phyloP scores from a whole-genome alignment of 2,329 filamentous ascomycete species.

The Sporothrix brunneoviolacea region DNA sequence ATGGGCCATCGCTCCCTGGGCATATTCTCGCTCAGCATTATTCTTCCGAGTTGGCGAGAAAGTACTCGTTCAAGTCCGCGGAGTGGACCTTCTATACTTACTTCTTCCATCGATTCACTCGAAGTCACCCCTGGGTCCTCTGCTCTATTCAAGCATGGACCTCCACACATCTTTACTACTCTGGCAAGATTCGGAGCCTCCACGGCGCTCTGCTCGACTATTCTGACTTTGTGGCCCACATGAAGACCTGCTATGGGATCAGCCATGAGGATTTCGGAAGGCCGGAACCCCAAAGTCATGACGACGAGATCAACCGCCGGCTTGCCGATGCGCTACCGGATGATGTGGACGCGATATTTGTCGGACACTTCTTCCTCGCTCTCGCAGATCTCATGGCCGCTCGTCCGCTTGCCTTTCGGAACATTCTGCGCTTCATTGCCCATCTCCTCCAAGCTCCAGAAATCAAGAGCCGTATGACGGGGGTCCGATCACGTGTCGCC shows the following conservation, averaged over 20 bases:
- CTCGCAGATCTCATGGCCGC: slow-evolving; percentile 1
- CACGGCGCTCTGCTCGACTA: not conserved
- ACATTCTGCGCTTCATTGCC: not conserved
- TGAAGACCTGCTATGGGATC: not conserved
- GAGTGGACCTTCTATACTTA: slow-evolving; percentile 8
- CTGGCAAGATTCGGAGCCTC: not conserved
- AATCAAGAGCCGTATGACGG: not conserved
- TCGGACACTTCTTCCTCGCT: slow-evolving; percentile 3
- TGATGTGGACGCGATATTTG: slow-evolving; percentile 2
- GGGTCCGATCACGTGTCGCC: not conserved
- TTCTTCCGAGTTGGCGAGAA: not conserved
- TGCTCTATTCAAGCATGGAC: slow-evolving; percentile 5
- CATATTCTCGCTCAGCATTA: slow-evolving; percentile 4
- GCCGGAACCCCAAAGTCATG: not conserved
- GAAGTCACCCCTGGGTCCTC: not conserved
- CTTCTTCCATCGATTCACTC: slow-evolving; percentile 4
- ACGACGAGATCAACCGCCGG: not conserved
- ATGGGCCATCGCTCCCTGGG: not conserved
- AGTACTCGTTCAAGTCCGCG: slow-evolving; percentile 4
- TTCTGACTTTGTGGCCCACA: not conserved
- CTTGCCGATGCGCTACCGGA: not conserved
- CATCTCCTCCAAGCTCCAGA: not conserved
- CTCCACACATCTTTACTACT: not conserved
- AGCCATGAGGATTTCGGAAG: not conserved
- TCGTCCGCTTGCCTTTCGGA: not conserved